These are phyloP conservation scores for Spathaspora sp. DNA, from an alignment of 805 yeast species.

Conservation along the genomic window DNA sequence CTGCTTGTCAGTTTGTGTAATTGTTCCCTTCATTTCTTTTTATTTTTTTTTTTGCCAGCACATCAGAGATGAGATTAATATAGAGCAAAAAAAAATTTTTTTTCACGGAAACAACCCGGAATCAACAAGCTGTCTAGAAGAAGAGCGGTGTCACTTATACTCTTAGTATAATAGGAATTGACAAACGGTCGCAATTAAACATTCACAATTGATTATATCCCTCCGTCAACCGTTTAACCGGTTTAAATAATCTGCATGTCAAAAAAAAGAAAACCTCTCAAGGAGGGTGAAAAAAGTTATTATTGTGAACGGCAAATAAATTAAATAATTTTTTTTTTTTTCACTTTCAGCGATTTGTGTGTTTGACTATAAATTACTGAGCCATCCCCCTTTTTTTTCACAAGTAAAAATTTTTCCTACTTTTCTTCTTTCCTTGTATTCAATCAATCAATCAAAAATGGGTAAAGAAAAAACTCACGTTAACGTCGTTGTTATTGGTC, in stretches of 20 bases:
- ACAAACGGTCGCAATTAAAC: too few relatives aligned
- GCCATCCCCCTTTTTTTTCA: neutral
- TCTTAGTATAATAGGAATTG: too few relatives aligned
- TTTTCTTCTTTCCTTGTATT: slow-evolving; percentile 6
- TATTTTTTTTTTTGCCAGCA: neutral
- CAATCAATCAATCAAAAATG: slow-evolving; percentile 46
- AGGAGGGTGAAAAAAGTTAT: neutral
- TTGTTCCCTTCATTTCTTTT: neutral
- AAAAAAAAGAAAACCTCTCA: neutral
- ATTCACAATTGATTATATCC: neutral
- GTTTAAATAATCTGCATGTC: too few relatives aligned
- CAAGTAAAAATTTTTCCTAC: slow-evolving; percentile 2
- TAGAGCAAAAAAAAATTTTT: neutral
- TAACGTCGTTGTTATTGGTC: slow-evolving; percentile 99
- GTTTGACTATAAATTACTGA: neutral
- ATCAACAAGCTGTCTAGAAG: too few relatives aligned
- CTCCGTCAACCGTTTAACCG: neutral
- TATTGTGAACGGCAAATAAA: too few relatives aligned
- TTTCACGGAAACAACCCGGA: too few relatives aligned
- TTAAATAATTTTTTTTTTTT: neutral
- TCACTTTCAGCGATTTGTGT: neutral
- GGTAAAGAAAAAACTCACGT: slow-evolving; percentile 98
- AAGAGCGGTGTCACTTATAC: too few relatives aligned
- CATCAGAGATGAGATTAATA: neutral
- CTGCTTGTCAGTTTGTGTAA: neutral